Percentiles rank a stretch among this genome's conserved stretches.
Evolutionary conservation across 371 early-diverging fungal genomes (phyloP).

Genomic region (Neoconidiobolus thromboides): DNA sequence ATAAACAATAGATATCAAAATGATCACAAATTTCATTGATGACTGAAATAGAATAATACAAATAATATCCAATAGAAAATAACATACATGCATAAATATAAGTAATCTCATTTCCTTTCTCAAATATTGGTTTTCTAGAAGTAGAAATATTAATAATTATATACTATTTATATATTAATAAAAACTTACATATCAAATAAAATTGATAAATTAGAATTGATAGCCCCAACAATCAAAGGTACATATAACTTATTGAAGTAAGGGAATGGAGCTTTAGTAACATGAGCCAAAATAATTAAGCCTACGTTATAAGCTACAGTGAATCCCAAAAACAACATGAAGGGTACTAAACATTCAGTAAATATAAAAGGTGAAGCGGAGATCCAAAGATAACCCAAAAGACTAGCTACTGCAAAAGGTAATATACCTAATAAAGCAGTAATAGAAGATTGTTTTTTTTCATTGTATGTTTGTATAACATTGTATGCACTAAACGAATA

Average conservation of each 20-base stretch:
- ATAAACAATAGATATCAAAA: conserved; percentile 66
- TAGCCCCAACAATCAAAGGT: conserved; percentile 46
- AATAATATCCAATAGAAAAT: conserved; percentile 34
- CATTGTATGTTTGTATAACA: conserved; percentile 24
- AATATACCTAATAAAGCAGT: conserved; percentile 35
- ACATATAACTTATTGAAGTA: conserved; percentile 33
- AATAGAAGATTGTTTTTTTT: conserved; percentile 22
- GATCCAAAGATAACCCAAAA: conserved; percentile 43
- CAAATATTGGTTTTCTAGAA: conserved; percentile 17
- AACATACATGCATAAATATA: conserved; percentile 30
- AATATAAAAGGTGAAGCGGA: conserved; percentile 43
- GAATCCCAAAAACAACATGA: conserved; percentile 45
- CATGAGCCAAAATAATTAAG: conserved; percentile 70
- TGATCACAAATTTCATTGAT: conserved; percentile 64
- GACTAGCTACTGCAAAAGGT: conserved; percentile 38
- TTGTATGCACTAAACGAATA: conserved; percentile 22
- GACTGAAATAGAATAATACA: conserved; percentile 44
- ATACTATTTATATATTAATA: too few species aligned
- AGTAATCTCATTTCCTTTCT: conserved; percentile 20
- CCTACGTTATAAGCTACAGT: conserved; percentile 73
- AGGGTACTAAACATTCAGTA: conserved; percentile 36
- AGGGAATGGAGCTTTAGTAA: conserved; percentile 61
- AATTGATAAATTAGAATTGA: conserved; percentile 32
- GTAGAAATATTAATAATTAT: too few species aligned
- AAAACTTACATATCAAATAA: conserved; percentile 24